phyloP scores from a whole-genome alignment of 495 filamentous ascomycete species.

The Penicillium soppii region DNA sequence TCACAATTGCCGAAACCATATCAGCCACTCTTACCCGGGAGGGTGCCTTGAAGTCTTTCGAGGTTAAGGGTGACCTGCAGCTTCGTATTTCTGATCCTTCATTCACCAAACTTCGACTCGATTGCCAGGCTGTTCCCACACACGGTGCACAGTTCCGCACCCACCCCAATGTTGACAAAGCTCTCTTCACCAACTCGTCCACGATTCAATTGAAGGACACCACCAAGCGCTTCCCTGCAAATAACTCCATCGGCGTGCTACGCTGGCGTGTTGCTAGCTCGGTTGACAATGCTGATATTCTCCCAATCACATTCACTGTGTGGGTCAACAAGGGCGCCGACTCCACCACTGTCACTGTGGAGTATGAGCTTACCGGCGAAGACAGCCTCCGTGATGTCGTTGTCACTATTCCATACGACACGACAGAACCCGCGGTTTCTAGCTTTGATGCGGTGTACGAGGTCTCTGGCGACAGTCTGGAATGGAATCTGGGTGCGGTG shows the following conservation, averaged over 20 bases:
- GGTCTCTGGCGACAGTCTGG: slow-evolving; percentile 86
- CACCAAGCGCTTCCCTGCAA: slow-evolving; percentile 83
- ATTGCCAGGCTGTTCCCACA: slow-evolving; percentile 68
- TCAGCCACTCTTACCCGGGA: slow-evolving; percentile 84
- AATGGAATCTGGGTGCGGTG: slow-evolving; percentile 86
- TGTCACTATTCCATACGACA: slow-evolving; percentile 80
- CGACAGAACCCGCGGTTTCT: slow-evolving; percentile 80
- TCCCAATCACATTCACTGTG: slow-evolving; percentile 89
- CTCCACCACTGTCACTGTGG: slow-evolving; percentile 81
- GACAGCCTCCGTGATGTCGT: slow-evolving; percentile 77
- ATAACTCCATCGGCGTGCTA: slow-evolving; percentile 84
- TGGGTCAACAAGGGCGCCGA: slow-evolving; percentile 88
- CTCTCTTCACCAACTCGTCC: slow-evolving; percentile 72
- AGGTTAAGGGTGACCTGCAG: slow-evolving; percentile 86
- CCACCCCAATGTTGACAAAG: slow-evolving; percentile 92
- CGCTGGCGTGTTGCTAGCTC: slow-evolving; percentile 81
- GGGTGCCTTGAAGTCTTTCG: slow-evolving; percentile 76
- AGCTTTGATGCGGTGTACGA: slow-evolving; percentile 94
- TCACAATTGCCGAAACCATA: slow-evolving; percentile 84
- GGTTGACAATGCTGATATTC: slow-evolving; percentile 68
- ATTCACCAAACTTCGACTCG: slow-evolving; percentile 84
- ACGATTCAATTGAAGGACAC: slow-evolving; percentile 82
- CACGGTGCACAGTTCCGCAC: slow-evolving; percentile 85
- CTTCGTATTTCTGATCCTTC: slow-evolving; percentile 83
- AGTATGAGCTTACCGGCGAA: slow-evolving; percentile 85